Evolutionary conservation across 768 basidiomycete species (phyloP), one percentile per base, ranked within the genome.

Genomic region (Russula abietina): DNA sequence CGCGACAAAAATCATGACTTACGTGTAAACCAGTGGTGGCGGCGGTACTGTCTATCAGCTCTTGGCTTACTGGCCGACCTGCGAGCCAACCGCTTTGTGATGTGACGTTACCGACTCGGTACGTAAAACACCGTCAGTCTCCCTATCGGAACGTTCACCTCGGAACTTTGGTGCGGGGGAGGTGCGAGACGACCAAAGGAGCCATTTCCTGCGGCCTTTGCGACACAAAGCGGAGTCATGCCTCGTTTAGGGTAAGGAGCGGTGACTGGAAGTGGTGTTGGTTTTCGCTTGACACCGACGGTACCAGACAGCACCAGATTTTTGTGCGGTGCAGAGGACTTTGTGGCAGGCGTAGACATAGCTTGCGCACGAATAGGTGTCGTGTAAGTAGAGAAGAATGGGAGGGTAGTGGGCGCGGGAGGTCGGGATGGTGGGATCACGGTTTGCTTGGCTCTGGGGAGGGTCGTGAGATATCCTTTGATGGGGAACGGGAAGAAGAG

Each of bases 81-180:
- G 12, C 87, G 83, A 1, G 88, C 88, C 14, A 89, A 82, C 60
- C 88, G 80, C 73, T 91, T 91, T 43, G 78, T 81, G 59, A 91
- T 76, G 72, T 89, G 89, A 0, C 88, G 56, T 69, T 64, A 16
- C 62, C 61, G 52, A 67, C 55, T 61, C 72, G 71, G 53, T 64
- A 62, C 64, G 51, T 17, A 65, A 61, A 26, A 65, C 57, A 7
- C 57, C 59, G 5, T 66, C 67, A 3, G 53, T 53, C 38, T 61
- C 67, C 33, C 46, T 38, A 14, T 54, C 56, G 1, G 65, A 45
- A n/a, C 55, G 58, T 36, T 43, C 30, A 4, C 59, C 59, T 26
- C 67, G 67, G 41, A 68, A 68, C 39, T 63, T 67, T 45, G 67
- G 67, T 4, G 67, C 65, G 17, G 67, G 55, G 66, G 67, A n/a